Evolutionary conservation across 305 asterid genomes (phyloP).

Genomic region (Coffea humblotiana): DNA sequence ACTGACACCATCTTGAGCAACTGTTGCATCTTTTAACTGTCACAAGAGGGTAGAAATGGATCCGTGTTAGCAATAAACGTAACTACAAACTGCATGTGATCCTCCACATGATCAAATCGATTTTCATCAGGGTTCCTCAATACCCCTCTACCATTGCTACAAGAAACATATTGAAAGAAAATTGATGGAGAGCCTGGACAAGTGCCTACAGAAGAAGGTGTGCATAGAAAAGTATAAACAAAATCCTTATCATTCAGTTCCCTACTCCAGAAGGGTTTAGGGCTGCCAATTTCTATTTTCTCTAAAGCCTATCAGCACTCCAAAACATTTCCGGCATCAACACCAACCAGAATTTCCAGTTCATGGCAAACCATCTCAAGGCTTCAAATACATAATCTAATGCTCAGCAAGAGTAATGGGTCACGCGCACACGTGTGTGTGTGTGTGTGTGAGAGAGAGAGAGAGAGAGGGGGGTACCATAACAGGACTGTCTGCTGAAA

Average conservation of each 20-base stretch:
- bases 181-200: neutral
- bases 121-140: neutral
- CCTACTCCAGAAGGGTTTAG: neutral
- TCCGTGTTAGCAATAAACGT: conserved; percentile 6
- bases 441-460: neutral
- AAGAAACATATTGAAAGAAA: neutral
- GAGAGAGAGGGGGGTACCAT: conserved; percentile 27
- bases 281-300: neutral
- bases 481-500: conserved; percentile 67
- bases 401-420: neutral
- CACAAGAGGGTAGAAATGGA: conserved; percentile 22
- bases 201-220: neutral
- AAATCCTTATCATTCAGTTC: neutral
- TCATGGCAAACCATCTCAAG: neutral
- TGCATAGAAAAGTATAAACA: neutral
- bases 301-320: neutral
- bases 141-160: neutral
- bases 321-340: neutral
- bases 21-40: conserved; percentile 48
- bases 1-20: conserved; percentile 29
- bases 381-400: neutral
- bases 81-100: neutral
- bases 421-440: neutral
- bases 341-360: neutral
- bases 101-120: neutral